Percentiles rank a stretch among this genome's conserved stretches.
phyloP scores from a whole-genome alignment of 2,329 filamentous ascomycete species.

The Coleophoma crateriformis region DNA sequence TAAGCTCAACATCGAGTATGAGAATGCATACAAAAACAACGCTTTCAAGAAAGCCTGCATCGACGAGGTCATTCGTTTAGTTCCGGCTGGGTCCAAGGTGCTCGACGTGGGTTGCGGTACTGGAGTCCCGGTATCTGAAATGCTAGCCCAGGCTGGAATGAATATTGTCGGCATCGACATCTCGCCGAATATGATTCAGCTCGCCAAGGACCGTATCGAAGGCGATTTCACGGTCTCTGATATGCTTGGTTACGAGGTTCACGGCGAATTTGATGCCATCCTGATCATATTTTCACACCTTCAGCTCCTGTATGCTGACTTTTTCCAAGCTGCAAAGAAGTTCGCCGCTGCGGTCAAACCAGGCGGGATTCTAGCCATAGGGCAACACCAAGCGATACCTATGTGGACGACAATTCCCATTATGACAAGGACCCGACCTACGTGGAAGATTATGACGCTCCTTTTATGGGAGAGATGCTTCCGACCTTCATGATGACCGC shows the following conservation, averaged over 20 bases:
- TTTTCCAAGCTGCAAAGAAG: constrained; percentile 18
- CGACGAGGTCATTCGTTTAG: constrained; percentile 9
- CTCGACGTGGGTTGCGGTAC: constrained; percentile 28
- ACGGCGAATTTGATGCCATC: constrained; percentile 17
- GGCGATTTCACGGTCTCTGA: constrained; percentile 19
- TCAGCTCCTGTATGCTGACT: constrained; percentile 19
- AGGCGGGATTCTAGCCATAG: constrained; percentile 20
- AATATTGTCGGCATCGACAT: constrained; percentile 24
- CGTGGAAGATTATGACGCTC: constrained; percentile 16
- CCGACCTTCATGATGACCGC: constrained; percentile 17
- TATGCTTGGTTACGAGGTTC: constrained; percentile 19
- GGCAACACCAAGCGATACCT: constrained; percentile 21
- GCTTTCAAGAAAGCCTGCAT: constrained; percentile 19
- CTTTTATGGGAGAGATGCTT: constrained; percentile 17
- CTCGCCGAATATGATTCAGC: constrained; percentile 24
- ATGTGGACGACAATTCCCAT: constrained; percentile 17
- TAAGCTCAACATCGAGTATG: constrained; percentile 22
- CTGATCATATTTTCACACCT: constrained; percentile 26
- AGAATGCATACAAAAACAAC: constrained; percentile 23
- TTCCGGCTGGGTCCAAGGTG: constrained; percentile 9
- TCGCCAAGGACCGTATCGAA: constrained; percentile 11
- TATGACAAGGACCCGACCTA: constrained; percentile 25
- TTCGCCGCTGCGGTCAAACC: constrained; percentile 17
- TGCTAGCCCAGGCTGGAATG: constrained; percentile 21
- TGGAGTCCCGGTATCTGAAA: constrained; percentile 22